Percentiles rank a stretch among this genome's conserved stretches.
Conservation (phyloP, 192 early-diverging fungal species). For the Powellomyces hirtus region DNA sequence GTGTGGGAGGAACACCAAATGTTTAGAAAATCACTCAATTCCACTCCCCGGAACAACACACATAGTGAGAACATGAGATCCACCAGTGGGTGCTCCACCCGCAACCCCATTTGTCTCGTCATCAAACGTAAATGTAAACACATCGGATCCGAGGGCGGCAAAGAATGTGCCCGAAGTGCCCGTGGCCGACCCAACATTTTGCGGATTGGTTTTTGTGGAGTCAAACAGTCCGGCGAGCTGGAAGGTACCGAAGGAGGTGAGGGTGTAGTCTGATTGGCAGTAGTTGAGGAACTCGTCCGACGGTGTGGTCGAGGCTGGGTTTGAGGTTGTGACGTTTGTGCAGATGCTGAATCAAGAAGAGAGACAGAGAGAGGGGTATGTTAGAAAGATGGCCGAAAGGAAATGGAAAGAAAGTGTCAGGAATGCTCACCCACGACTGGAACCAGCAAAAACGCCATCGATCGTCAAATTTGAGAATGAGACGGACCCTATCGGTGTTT, state of each 20-base stretch:
- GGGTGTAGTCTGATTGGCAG: background rate
- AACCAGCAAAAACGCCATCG: background rate
- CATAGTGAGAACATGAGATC: too few relatives aligned
- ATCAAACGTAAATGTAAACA: background rate
- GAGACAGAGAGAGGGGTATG: background rate
- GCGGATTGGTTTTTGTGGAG: background rate
- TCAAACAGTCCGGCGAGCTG: background rate
- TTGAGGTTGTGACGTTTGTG: background rate
- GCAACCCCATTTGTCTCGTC: too few relatives aligned
- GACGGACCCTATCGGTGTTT: background rate
- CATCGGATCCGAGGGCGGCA: background rate
- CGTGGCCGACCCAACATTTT: background rate
- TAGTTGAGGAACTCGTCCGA: slow-evolving; percentile 9
- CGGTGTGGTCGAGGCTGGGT: too few relatives aligned
- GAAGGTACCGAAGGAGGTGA: background rate
- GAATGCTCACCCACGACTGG: background rate
- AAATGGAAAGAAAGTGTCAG: background rate
- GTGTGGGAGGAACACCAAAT: too few relatives aligned
- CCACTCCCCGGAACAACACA: too few relatives aligned
- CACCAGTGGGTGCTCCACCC: too few relatives aligned
- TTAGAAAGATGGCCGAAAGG: background rate
- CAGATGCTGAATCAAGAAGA: background rate
- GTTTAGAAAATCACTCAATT: too few relatives aligned
- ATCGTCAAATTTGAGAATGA: background rate
- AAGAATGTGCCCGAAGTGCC: background rate